phyloP scores from a whole-genome alignment of 192 early-diverging fungal genomes.

The Endogone sp. region DNA sequence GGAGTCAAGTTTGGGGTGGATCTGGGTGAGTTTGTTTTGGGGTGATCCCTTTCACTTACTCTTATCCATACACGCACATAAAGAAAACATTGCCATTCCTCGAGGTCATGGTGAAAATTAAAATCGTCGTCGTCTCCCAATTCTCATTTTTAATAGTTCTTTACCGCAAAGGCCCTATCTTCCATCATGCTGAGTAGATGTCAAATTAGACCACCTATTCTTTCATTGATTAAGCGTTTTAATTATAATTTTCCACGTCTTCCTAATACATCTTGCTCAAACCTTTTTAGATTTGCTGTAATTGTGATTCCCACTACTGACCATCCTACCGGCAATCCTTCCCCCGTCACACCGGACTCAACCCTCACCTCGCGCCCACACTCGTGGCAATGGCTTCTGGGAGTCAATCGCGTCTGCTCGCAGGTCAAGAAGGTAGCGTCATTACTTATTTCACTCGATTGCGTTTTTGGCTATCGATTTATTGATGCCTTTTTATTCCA shows the following conservation, averaged over 20 bases:
- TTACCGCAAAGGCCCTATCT: slow-evolving; percentile 53
- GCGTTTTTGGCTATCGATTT: too few relatives aligned
- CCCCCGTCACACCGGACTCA: background rate
- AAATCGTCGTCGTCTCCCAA: too few relatives aligned
- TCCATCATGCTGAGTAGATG: slow-evolving; percentile 52
- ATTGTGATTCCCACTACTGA: slow-evolving; percentile 7
- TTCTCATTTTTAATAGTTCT: slow-evolving; percentile 31
- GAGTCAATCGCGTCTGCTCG: slow-evolving; percentile 46
- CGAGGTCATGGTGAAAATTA: too few relatives aligned
- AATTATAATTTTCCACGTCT: too few relatives aligned
- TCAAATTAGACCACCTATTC: background rate
- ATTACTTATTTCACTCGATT: too few relatives aligned
- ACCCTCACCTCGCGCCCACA: slow-evolving; percentile 7
- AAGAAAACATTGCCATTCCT: too few relatives aligned
- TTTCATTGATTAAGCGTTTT: too few relatives aligned
- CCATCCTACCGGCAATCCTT: background rate
- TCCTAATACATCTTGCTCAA: too few relatives aligned
- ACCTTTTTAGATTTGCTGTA: slow-evolving; percentile 15
- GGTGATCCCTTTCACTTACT: too few relatives aligned
- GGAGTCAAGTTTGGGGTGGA: slow-evolving; percentile 86
- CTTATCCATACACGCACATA: background rate
- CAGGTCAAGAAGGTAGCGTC: slow-evolving; percentile 61
- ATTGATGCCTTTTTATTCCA: background rate
- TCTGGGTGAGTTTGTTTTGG: slow-evolving; percentile 42
- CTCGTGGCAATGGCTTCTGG: slow-evolving; percentile 47